phyloP scores from a whole-genome alignment of 805 yeast genomes.

The Metschnikowia peoriensis region DNA sequence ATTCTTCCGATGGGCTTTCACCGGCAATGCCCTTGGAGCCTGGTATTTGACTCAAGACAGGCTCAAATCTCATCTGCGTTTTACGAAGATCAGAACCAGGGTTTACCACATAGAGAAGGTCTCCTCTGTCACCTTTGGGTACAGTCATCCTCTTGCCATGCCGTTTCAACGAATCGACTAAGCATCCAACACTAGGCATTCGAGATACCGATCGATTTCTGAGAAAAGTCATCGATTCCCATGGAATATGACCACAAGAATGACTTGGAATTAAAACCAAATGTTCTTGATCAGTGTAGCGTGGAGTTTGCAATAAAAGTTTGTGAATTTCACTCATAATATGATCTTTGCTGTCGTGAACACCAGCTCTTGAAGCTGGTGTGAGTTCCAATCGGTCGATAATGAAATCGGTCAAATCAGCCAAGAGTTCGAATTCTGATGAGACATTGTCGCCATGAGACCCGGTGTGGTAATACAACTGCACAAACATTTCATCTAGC shows the following conservation, averaged over 20 bases:
- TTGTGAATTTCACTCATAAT: not conserved
- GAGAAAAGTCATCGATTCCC: conserved; percentile 78
- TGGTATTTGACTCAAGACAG: conserved; percentile 35
- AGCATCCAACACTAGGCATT: conserved; percentile 59
- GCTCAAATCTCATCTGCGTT: conserved; percentile 60
- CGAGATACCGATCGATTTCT: conserved; percentile 60
- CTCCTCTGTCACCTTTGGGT: not conserved
- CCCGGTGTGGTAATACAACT: conserved; percentile 20
- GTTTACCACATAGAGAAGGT: conserved; percentile 60
- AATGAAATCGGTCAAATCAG: conserved; percentile 11
- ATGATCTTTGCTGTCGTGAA: not conserved
- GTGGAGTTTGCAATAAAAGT: not conserved
- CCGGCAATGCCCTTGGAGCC: conserved; percentile 59
- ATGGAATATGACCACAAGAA: conserved; percentile 70
- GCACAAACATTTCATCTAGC: conserved; percentile 17
- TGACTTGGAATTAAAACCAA: conserved; percentile 69
- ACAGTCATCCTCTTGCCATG: conserved; percentile 6
- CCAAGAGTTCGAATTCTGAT: conserved; percentile 5
- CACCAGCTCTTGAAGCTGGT: not conserved
- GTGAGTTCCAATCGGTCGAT: not conserved
- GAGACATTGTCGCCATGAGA: conserved; percentile 1
- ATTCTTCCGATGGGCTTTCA: conserved; percentile 53
- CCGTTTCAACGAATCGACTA: conserved; percentile 37
- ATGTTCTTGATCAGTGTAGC: conserved; percentile 41
- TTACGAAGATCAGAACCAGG: conserved; percentile 75